phyloP scores from a whole-genome alignment of 176 grass and related monocot genomes.

The Triticum urartu region DNA sequence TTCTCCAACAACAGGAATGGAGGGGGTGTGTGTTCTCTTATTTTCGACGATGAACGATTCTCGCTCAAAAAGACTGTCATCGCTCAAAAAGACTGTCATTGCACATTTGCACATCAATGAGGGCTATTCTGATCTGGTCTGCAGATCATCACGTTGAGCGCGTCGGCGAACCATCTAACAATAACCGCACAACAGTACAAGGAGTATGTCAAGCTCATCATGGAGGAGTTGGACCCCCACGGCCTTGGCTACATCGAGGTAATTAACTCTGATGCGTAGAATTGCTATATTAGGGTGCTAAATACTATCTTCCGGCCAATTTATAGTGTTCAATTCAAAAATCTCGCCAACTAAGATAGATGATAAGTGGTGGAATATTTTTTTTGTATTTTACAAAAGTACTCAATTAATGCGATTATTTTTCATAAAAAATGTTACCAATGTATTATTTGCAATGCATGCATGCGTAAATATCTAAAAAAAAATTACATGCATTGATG shows the following conservation, averaged over 20 bases:
- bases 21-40: not conserved
- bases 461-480: no score
- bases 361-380: no score
- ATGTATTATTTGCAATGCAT: no score
- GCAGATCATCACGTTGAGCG: slow-evolving; percentile 81
- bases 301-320: no score
- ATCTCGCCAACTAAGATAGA: no score
- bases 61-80: not conserved
- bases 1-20: not conserved
- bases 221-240: slow-evolving; percentile 81
- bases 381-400: no score
- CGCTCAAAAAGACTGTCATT: not conserved
- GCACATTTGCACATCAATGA: not conserved
- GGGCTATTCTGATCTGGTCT: not conserved
- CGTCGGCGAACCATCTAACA: slow-evolving; percentile 73
- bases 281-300: no score
- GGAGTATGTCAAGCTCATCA: slow-evolving; percentile 78
- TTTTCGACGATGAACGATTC: not conserved
- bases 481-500: no score
- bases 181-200: slow-evolving; percentile 49
- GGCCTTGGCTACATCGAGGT: slow-evolving; percentile 81
- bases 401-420: no score
- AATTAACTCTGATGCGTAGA: not conserved
- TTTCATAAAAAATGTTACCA: no score
- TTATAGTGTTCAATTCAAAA: no score